A percentile compares a stretch with the other conserved stretches of the same genome.
Conservation (phyloP, 2,329 filamentous ascomycete species). For the Pseudogymnoascus sp. region DNA sequence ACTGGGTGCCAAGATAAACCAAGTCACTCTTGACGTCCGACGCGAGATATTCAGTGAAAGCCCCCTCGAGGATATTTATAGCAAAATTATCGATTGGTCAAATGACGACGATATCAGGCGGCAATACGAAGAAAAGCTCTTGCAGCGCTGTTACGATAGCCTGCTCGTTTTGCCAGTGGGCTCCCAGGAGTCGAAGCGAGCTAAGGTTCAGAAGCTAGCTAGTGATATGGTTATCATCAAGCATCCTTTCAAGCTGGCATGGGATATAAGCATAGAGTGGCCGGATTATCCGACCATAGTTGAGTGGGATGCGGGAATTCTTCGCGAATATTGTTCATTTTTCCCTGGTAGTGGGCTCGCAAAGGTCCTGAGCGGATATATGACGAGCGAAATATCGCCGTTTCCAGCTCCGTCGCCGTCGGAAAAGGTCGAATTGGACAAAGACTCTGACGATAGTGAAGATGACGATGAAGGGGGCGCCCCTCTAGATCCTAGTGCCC, state of each 20-base stretch:
- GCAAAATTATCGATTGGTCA: conserved; percentile 82
- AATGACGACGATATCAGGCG: conserved; percentile 78
- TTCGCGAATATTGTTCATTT: conserved; percentile 72
- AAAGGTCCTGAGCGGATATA: conserved; percentile 73
- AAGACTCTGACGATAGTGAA: conserved; percentile 41
- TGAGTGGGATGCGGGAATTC: conserved; percentile 70
- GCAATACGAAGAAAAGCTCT: conserved; percentile 81
- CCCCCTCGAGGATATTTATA: conserved; percentile 72
- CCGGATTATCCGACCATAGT: conserved; percentile 66
- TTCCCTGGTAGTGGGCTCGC: conserved; percentile 80
- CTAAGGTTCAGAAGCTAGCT: conserved; percentile 68
- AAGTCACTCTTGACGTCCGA: conserved; percentile 83
- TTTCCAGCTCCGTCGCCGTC: conserved; percentile 49
- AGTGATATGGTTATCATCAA: conserved; percentile 95
- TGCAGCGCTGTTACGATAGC: conserved; percentile 73
- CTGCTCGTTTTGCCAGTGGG: conserved; percentile 61
- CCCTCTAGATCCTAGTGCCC: conserved; percentile 50
- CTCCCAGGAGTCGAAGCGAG: conserved; percentile 51
- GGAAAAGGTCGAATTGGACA: conserved; percentile 28
- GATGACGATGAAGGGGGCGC: conserved; percentile 50
- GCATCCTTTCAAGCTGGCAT: conserved; percentile 81
- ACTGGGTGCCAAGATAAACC: conserved; percentile 72
- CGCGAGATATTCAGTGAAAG: conserved; percentile 72
- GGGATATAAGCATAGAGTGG: conserved; percentile 89
- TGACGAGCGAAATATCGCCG: conserved; percentile 77